Conservation (phyloP, 2,329 filamentous ascomycete species). For the Penicillium thymicola region DNA sequence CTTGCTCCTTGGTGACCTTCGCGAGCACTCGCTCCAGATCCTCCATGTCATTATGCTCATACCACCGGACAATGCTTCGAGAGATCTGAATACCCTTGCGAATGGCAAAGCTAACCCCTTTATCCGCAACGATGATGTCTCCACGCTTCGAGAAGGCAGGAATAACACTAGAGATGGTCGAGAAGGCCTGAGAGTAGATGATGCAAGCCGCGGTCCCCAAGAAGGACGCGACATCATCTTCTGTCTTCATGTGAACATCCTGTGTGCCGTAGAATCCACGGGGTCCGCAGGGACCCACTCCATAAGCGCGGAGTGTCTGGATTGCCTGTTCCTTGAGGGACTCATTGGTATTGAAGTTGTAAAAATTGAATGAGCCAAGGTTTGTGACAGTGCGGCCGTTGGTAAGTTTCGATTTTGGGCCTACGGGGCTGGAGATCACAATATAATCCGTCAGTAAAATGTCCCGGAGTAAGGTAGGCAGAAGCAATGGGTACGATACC, state of each 20-base stretch:
- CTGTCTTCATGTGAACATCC: conserved; percentile 96
- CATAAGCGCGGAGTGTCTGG: conserved; percentile 88
- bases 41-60: conserved; percentile 92
- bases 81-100: conserved; percentile 93
- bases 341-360: conserved; percentile 93
- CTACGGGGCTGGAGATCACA: conserved; percentile 65
- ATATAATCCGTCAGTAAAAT: conserved; percentile 12
- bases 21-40: conserved; percentile 83
- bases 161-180: conserved; percentile 94
- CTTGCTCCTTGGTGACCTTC: conserved; percentile 83
- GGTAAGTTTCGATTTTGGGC: conserved; percentile 81
- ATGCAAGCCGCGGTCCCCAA: conserved; percentile 86
- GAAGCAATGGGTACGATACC: conserved; percentile 53
- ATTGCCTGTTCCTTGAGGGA: conserved; percentile 93
- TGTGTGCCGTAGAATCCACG: conserved; percentile 98
- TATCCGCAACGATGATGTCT: conserved; percentile 94
- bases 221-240: conserved; percentile 87
- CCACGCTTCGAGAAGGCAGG: conserved; percentile 95
- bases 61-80: conserved; percentile 88
- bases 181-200: conserved; percentile 93
- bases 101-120: conserved; percentile 88
- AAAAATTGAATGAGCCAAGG: conserved; percentile 93
- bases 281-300: conserved; percentile 92
- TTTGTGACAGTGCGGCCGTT: conserved; percentile 91
- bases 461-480: neutral